Conservation (phyloP, 2,329 filamentous ascomycete genomes). For the Colletotrichum agaves region DNA sequence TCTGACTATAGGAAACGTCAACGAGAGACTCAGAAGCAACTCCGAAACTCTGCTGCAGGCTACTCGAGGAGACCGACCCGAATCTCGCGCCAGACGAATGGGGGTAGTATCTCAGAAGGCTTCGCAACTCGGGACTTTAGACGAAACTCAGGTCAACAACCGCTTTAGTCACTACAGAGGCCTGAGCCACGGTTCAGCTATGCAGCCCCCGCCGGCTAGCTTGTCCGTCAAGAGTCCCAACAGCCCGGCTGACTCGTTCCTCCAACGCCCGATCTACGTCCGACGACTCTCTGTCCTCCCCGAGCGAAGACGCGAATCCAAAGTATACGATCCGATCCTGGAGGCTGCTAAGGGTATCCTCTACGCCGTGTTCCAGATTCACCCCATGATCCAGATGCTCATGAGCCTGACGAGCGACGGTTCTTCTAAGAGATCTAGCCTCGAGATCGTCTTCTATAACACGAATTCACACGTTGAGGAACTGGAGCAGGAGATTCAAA, state of each 20-base stretch:
- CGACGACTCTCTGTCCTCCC: slow-evolving; percentile 71
- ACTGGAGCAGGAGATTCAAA: slow-evolving; percentile 72
- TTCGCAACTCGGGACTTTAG: slow-evolving; percentile 70
- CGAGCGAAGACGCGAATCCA: slow-evolving; percentile 71
- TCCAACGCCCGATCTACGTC: slow-evolving; percentile 71
- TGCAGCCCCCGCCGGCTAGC: slow-evolving; percentile 62
- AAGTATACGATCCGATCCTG: slow-evolving; percentile 68
- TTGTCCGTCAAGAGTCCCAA: slow-evolving; percentile 62
- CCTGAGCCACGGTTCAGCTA: slow-evolving; percentile 75
- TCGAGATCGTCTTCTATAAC: slow-evolving; percentile 75
- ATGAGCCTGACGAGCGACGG: slow-evolving; percentile 71
- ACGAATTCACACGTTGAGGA: slow-evolving; percentile 74
- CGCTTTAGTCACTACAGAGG: slow-evolving; percentile 75
- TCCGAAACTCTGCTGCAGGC: slow-evolving; percentile 69
- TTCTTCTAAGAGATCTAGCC: slow-evolving; percentile 69
- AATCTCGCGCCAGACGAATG: slow-evolving; percentile 71
- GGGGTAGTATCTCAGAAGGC: slow-evolving; percentile 70
- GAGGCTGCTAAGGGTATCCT: slow-evolving; percentile 74
- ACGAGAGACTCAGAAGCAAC: slow-evolving; percentile 74
- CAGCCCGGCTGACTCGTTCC: slow-evolving; percentile 67
- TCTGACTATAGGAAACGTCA: slow-evolving; percentile 73
- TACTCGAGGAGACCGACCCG: slow-evolving; percentile 59
- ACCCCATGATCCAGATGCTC: slow-evolving; percentile 74
- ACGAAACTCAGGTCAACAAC: slow-evolving; percentile 71
- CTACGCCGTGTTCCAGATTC: slow-evolving; percentile 75